These are phyloP conservation scores for Hortaea werneckii DNA, from an alignment of 2,329 filamentous ascomycete genomes.

Conservation along the genomic window DNA sequence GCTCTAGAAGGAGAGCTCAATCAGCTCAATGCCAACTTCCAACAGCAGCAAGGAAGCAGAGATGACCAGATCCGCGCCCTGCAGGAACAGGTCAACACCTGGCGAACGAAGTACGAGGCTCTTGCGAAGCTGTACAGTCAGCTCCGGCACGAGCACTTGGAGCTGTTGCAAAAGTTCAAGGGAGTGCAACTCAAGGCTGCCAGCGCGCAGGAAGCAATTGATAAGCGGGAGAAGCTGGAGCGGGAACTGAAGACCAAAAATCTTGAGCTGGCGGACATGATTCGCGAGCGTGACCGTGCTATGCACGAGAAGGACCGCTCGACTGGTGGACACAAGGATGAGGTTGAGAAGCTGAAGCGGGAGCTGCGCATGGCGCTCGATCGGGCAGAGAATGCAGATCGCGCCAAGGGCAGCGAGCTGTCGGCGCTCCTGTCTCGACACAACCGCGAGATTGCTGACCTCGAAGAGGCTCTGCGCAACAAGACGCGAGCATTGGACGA, in stretches of 20 bases:
- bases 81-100: slow-evolving; percentile 95
- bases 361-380: slow-evolving; percentile 89
- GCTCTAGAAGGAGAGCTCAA: slow-evolving; percentile 77
- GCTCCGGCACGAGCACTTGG: slow-evolving; percentile 85
- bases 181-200: slow-evolving; percentile 90
- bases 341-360: slow-evolving; percentile 86
- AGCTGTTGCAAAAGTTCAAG: slow-evolving; percentile 94
- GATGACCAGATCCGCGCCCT: slow-evolving; percentile 89
- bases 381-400: slow-evolving; percentile 81
- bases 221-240: slow-evolving; percentile 86
- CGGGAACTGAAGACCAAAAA: slow-evolving; percentile 99
- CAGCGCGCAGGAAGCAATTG: slow-evolving; percentile 93
- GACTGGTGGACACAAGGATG: slow-evolving; percentile 80
- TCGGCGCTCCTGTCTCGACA: slow-evolving; percentile 92
- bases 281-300: slow-evolving; percentile 86
- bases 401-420: slow-evolving; percentile 87
- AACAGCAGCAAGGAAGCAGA: slow-evolving; percentile 76
- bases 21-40: slow-evolving; percentile 72
- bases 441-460: slow-evolving; percentile 91
- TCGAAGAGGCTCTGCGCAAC: slow-evolving; percentile 79
- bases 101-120: slow-evolving; percentile 93
- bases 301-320: slow-evolving; percentile 84
- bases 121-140: slow-evolving; percentile 96
- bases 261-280: slow-evolving; percentile 97
- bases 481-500: slow-evolving; percentile 86